phyloP scores from a whole-genome alignment of 108 stramenopile species.

The Ochromonas danica region DNA sequence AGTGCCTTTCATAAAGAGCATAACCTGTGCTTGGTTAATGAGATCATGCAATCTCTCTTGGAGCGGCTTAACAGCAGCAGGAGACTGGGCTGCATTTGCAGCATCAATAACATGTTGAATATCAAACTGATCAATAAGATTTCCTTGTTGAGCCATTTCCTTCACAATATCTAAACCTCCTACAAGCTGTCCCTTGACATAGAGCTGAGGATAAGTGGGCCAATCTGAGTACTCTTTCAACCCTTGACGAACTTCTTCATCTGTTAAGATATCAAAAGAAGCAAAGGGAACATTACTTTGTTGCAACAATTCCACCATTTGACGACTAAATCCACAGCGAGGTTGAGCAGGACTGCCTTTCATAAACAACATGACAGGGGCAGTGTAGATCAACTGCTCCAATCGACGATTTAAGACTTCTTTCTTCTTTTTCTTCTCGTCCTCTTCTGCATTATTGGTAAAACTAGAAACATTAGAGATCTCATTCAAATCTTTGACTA shows the following conservation, averaged over 20 bases:
- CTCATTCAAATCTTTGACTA: conserved; percentile 41
- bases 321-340: conserved; percentile 82
- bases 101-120: conserved; percentile 7
- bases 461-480: conserved; percentile 4
- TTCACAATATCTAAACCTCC: conserved; percentile 94
- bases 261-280: conserved; percentile 47
- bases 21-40: conserved; percentile 65
- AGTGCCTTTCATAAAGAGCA: conserved; percentile 92
- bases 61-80: conserved; percentile 36
- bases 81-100: not conserved
- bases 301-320: conserved; percentile 77
- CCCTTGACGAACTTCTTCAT: conserved; percentile 47
- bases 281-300: conserved; percentile 60
- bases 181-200: conserved; percentile 87
- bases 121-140: conserved; percentile 50
- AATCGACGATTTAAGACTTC: conserved; percentile 43
- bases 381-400: conserved; percentile 55
- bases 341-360: conserved; percentile 87
- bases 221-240: conserved; percentile 68
- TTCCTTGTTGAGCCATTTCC: conserved; percentile 73
- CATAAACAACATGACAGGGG: conserved; percentile 90
- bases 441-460: not conserved
- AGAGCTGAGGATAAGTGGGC: conserved; percentile 95
- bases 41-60: conserved; percentile 56
- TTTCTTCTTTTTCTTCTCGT: not conserved